Evolutionary conservation across 163 green algal genomes (phyloP), one percentile per base, ranked within the genome.

Genomic region (Chlorella variabilis): DNA sequence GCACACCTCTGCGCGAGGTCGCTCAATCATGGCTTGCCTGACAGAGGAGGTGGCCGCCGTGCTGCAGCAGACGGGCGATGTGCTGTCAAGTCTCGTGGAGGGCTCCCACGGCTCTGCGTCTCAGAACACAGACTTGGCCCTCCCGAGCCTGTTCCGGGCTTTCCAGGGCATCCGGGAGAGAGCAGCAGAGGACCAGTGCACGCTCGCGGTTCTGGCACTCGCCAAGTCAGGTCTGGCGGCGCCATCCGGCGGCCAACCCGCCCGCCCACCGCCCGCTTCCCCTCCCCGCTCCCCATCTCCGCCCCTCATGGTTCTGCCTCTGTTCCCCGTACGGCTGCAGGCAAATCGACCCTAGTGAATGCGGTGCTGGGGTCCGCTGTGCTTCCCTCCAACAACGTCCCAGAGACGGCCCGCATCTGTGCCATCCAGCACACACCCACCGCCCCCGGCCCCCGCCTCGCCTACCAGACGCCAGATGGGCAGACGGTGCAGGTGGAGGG

Each of bases 341-440:
- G 91, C 79, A 95, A 95, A 51, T 89, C 78, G 41, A 94, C 91
- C 8, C 80, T 95, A 45, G 75, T 95, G 49, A 94, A 94, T 42
- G 84, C 89, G 15, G 75, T 95, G n/a, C 38, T 92, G 39, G 89
- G 88, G 27, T 48, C 74, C 3, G 77, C 89, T 39, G 31, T 91
- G 15, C 76, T 95, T 41, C 91, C 90, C 18, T 88, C 90, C 36
- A 93, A 91, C 88, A 92, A 92, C 48, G 87, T 93, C n/a, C 89
- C 88, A 17, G 89, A 94, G 73, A 92, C 91, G 2, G 87, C 88
- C 0, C 83, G 90, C 59, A 91, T 94, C 75, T 77, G 70, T 66
- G 78, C 79, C 39, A 87, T 95, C 51, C 83, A 82, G 3, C 90
- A 94, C 77, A 62, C 68, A 1, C 71, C 85, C 6, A 23, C 17